Base-by-base conservation (phyloP, 805 yeast genomes). In the Nakazawaea siamensis region DNA sequence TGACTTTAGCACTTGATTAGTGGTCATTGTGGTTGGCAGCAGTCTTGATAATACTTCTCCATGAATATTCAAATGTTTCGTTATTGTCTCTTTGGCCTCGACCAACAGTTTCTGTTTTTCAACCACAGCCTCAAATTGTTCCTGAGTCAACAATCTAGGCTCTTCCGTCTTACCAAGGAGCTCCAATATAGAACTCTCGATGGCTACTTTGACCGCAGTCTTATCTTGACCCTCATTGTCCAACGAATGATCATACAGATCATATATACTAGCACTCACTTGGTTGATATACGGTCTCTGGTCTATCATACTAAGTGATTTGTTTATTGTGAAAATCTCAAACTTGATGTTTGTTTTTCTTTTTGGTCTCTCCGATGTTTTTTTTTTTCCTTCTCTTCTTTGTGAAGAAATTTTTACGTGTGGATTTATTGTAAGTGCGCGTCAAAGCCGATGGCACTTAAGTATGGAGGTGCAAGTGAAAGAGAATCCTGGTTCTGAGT, bases 201-300 rank as follows among this genome's bases (percentile, higher is more conserved):
- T 24, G 24, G 18, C 29, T 19, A 34, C 16, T 26, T 34, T 34
- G 25, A 29, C 12, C 15, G 10, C 25, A 11, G 12, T 25, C 29
- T 4, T 8, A 12, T 2, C 13, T 6, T 24, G 18, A 32, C 7
- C 18, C 6, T 6, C 18, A 8, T 14, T 23, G 23, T n/a, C 20
- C 11, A 34, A 34, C 17, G 18, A 21, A 9, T n/a, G 16, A 5
- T 34, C 37, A 27, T 29, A 34, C 18, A 34, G 20, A 13, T 18
- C 23, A 19, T 34, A 34, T n/a, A 34, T 5, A 24, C 24, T 29
- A 4, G 30, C 18, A 8, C 27, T 29, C 26, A 11, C n/a, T 20
- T 34, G 24, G 18, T 35, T 21, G 23, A 26, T 28, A 20, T 30
- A 35, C 7, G 38, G 38, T 18, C 38, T 29, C 17, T 30, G 38